Evolutionary conservation across 2,329 filamentous ascomycete genomes (phyloP).

Genomic region (Neurospora sp.): DNA sequence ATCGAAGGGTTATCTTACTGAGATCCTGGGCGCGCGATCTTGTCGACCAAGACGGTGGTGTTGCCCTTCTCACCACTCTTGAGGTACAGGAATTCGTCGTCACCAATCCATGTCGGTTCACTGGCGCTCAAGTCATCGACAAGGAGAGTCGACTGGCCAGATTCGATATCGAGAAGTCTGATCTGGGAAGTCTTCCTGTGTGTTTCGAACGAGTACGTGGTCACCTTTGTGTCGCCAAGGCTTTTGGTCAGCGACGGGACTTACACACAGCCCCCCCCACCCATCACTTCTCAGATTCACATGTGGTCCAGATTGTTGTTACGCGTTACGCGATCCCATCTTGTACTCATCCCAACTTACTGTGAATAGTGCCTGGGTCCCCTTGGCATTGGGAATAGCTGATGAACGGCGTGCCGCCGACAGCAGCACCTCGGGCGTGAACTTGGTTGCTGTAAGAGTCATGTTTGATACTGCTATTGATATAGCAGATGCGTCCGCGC

Average conservation of each 20-base stretch:
- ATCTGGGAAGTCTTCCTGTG: constrained; percentile 62
- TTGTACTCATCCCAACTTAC: constrained; percentile 25
- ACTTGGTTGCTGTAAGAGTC: constrained; percentile 61
- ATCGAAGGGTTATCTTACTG: constrained; percentile 25
- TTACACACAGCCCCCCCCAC: background rate
- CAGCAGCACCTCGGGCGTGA: constrained; percentile 69
- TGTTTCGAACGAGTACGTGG: constrained; percentile 69
- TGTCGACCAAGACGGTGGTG: constrained; percentile 36
- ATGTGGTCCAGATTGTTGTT: background rate
- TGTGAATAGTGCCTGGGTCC: constrained; percentile 56
- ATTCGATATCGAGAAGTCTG: constrained; percentile 57
- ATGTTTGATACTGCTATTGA: constrained; percentile 31
- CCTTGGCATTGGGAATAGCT: constrained; percentile 59
- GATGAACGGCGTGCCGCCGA: constrained; percentile 64
- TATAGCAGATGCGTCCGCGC: background rate
- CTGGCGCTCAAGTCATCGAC: constrained; percentile 55
- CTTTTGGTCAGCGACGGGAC: background rate
- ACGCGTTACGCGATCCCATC: constrained; percentile 21
- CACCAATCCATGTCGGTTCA: constrained; percentile 69
- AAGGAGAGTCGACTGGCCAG: constrained; percentile 55
- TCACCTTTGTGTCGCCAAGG: constrained; percentile 33
- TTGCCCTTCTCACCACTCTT: constrained; percentile 37
- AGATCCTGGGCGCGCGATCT: constrained; percentile 25
- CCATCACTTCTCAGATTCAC: background rate
- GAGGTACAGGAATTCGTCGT: constrained; percentile 51